Evolutionary conservation across 108 stramenopile genomes (phyloP), one percentile per base, ranked within the genome.

Genomic region (Cyclostephanos tholiformis): DNA sequence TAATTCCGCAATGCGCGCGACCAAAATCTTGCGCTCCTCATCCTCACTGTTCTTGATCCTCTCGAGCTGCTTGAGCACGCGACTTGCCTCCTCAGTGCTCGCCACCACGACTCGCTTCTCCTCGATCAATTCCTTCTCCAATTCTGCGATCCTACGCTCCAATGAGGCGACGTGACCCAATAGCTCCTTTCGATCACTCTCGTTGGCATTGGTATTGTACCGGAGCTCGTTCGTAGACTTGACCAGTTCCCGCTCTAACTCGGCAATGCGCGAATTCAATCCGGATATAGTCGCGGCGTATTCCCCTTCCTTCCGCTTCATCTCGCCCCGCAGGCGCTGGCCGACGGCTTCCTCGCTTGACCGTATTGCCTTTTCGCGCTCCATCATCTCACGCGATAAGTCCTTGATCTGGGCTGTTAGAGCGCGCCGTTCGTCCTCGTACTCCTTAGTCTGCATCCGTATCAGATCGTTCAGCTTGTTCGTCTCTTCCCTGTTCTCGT

Each of bases 61-160:
- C 60, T 80, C 72, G 44, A 80, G 44, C 43, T 80, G 71, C 25
- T 68, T 62, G n/a, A 80, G 46, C 0, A 80, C 72, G 8, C 79
- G 65, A 58, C 63, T 74, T 22, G 79, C 79, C 55, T 80, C 66
- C 63, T 80, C 72, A 20, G 79, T 72, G 20, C 65, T 80, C 11
- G 72, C 53, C 29, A 80, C 72, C 5, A 80, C 68, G 12, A 65
- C 19, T 16, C 67, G 59, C 48, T 74, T 80, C 51, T 80, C 72
- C 51, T 80, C 65, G 25, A 74, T 63, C 22, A 80, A 32, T 29
- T 80, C 79, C 55, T 62, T 68, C 51, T 80, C 79, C 72, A 80
- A 70, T 32, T 80, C 72, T 4, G 23, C 20, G 36, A 72, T 72
- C 38, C 72, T 72, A 17, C 65, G 72, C 58, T 80, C 79, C 59